These are phyloP conservation scores for Plasmopara muralis DNA, from an alignment of 352 stramenopile species.

Conservation along the genomic window DNA sequence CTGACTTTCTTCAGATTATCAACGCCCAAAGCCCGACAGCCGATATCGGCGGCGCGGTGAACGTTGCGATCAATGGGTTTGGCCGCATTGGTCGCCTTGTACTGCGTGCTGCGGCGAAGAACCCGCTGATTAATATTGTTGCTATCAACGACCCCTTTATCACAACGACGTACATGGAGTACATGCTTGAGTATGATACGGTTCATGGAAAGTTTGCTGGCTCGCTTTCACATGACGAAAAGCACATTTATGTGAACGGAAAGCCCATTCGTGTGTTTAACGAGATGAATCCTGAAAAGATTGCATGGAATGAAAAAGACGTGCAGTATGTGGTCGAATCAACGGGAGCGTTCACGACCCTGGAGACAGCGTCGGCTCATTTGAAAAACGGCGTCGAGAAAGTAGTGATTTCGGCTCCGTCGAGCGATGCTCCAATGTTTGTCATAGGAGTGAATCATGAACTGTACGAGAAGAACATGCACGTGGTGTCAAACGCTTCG, in stretches of 20 bases:
- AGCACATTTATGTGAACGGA: constrained; percentile 89
- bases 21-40: not conserved
- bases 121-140: constrained; percentile 86
- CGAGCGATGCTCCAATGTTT: constrained; percentile 97
- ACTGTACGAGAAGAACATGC: constrained; percentile 90
- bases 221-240: constrained; percentile 78
- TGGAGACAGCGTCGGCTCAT: constrained; percentile 90
- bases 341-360: constrained; percentile 69
- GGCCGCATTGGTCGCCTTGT: constrained; percentile 97
- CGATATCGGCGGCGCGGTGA: constrained; percentile 35
- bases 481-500: constrained; percentile 97
- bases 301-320: constrained; percentile 86
- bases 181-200: constrained; percentile 91
- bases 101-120: constrained; percentile 86
- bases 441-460: constrained; percentile 98
- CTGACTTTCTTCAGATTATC: constrained; percentile 75
- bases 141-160: constrained; percentile 96
- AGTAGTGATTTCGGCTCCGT: constrained; percentile 96
- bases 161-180: constrained; percentile 95
- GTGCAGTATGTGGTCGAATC: constrained; percentile 95
- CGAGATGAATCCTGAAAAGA: constrained; percentile 92
- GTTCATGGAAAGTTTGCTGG: constrained; percentile 89
- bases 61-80: constrained; percentile 99
- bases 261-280: constrained; percentile 92
- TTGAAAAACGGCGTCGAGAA: constrained; percentile 92